These are phyloP conservation scores for Pseudonitzschia pungens DNA, from an alignment of 108 stramenopile species.

Conservation along the genomic window DNA sequence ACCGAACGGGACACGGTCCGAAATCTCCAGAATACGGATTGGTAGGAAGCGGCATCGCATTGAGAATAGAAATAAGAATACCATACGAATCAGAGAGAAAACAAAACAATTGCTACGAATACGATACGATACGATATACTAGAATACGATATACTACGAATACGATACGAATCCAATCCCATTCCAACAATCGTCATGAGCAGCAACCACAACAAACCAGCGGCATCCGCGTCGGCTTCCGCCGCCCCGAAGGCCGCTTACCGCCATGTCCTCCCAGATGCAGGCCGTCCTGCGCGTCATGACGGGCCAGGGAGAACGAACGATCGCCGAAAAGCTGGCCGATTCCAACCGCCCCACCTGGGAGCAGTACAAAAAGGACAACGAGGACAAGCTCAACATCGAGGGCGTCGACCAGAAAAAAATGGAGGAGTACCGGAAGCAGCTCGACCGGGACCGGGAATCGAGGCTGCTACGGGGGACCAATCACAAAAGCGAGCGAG, in stretches of 20 bases:
- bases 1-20: too few relatives aligned
- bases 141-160: too few relatives aligned
- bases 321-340: slow-evolving; percentile 91
- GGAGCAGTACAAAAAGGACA: slow-evolving; percentile 98
- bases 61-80: too few relatives aligned
- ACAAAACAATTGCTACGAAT: too few relatives aligned
- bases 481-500: slow-evolving; percentile 54
- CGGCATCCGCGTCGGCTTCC: not conserved
- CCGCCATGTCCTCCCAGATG: slow-evolving; percentile 81
- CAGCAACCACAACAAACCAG: not conserved
- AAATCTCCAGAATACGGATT: too few relatives aligned
- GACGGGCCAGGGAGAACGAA: slow-evolving; percentile 89
- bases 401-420: slow-evolving; percentile 84
- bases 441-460: slow-evolving; percentile 91
- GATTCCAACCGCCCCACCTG: slow-evolving; percentile 96
- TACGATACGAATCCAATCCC: too few relatives aligned
- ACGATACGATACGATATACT: too few relatives aligned
- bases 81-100: too few relatives aligned
- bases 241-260: slow-evolving; percentile 1
- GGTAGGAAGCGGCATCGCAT: too few relatives aligned
- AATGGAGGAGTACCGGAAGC: slow-evolving; percentile 92
- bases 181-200: too few relatives aligned
- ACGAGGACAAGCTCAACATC: slow-evolving; percentile 92
- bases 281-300: slow-evolving; percentile 93
- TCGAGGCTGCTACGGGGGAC: slow-evolving; percentile 58